A percentile compares a stretch with the other conserved stretches of the same genome.
These are phyloP conservation scores for Zygotorulaspora chibaensis DNA, from an alignment of 805 yeast genomes.

Conservation along the genomic window DNA sequence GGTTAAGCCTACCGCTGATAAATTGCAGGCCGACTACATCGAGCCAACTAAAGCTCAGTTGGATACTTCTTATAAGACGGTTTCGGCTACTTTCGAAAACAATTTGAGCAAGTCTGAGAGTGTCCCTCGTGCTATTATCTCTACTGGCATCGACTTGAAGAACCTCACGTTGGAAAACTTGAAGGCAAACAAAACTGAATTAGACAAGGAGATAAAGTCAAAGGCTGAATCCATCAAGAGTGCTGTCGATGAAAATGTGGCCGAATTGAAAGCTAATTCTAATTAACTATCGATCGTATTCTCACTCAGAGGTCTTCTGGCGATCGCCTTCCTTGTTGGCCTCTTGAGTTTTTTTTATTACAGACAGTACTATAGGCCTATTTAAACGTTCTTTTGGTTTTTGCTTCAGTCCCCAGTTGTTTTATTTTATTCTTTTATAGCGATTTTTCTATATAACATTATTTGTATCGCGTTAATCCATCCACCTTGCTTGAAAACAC, in stretches of 20 bases:
- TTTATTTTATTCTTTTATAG: too few relatives aligned
- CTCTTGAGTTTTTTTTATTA: neutral
- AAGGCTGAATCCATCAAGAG: slow-evolving; percentile 5
- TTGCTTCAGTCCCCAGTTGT: too few relatives aligned
- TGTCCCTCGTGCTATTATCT: slow-evolving; percentile 32
- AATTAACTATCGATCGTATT: neutral
- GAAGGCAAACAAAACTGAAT: slow-evolving; percentile 16
- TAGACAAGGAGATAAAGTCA: slow-evolving; percentile 9
- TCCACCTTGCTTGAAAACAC: too few relatives aligned
- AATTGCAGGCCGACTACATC: slow-evolving; percentile 13
- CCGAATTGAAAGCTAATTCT: neutral
- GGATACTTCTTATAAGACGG: slow-evolving; percentile 26
- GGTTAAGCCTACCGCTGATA: slow-evolving; percentile 27
- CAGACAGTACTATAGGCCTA: too few relatives aligned
- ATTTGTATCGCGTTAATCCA: too few relatives aligned
- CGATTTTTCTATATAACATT: too few relatives aligned
- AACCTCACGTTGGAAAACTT: slow-evolving; percentile 28
- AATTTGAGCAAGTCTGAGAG: slow-evolving; percentile 28
- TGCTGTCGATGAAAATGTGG: slow-evolving; percentile 9
- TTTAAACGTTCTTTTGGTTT: too few relatives aligned
- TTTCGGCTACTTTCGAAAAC: slow-evolving; percentile 27
- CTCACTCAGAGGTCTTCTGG: neutral
- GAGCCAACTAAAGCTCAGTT: slow-evolving; percentile 24
- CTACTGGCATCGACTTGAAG: slow-evolving; percentile 33
- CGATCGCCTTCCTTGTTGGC: neutral